These are phyloP conservation scores for Thamnidium elegans DNA, from an alignment of 192 early-diverging fungal species.

Conservation along the genomic window DNA sequence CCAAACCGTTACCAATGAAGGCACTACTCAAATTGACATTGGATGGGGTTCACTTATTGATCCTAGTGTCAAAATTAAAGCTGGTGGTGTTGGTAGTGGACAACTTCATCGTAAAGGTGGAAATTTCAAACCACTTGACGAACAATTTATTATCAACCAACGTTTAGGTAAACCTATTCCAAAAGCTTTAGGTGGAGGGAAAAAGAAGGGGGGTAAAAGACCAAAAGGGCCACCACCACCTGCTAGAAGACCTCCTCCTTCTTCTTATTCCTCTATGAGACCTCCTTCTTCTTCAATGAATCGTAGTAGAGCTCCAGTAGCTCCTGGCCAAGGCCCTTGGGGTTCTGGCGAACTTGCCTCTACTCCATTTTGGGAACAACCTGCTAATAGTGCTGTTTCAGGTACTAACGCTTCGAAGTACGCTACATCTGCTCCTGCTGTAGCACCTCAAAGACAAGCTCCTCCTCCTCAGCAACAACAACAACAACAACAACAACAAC, in stretches of 20 bases:
- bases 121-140: slow-evolving; percentile 36
- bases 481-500: neutral
- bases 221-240: neutral
- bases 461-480: slow-evolving; percentile 15
- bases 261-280: neutral
- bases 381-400: neutral
- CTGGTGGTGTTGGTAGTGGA: slow-evolving; percentile 28
- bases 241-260: slow-evolving; percentile 2
- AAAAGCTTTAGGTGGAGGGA: slow-evolving; percentile 13
- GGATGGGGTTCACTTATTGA: slow-evolving; percentile 28
- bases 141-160: slow-evolving; percentile 30
- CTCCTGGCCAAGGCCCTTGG: slow-evolving; percentile 19
- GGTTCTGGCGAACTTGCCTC: slow-evolving; percentile 9
- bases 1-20: neutral
- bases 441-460: neutral
- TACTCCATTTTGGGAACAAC: slow-evolving; percentile 33
- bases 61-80: slow-evolving; percentile 23
- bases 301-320: neutral
- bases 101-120: slow-evolving; percentile 33
- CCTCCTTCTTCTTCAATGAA: neutral
- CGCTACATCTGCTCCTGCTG: neutral
- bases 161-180: slow-evolving; percentile 17
- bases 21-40: slow-evolving; percentile 1
- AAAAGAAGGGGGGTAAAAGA: slow-evolving; percentile 7
- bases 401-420: slow-evolving; percentile 22